These are phyloP conservation scores for Phaeomoniella chlamydospora DNA, from an alignment of 2,329 filamentous ascomycete species.

Conservation along the genomic window DNA sequence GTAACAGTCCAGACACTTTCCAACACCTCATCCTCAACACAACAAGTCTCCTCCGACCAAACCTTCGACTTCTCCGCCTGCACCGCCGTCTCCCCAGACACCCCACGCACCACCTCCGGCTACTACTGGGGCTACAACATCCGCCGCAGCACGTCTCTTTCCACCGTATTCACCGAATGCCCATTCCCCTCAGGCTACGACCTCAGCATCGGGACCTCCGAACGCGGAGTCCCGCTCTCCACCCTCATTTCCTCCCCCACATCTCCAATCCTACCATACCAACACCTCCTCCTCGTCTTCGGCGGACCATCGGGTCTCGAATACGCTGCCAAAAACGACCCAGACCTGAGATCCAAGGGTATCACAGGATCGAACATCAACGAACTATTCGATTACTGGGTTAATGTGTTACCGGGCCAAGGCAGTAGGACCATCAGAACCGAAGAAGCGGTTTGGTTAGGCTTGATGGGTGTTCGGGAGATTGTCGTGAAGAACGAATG, in stretches of 20 bases:
- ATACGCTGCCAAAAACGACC: conserved; percentile 51
- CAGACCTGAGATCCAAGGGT: conserved; percentile 43
- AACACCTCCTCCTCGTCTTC: conserved; percentile 65
- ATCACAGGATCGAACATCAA: conserved; percentile 49
- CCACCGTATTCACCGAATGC: conserved; percentile 63
- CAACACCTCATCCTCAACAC: too few relatives aligned
- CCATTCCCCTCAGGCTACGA: conserved; percentile 68
- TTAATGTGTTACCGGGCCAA: conserved; percentile 67
- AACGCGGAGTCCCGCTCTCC: conserved; percentile 45
- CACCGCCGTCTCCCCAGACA: conserved; percentile 50
- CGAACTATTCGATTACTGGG: conserved; percentile 70
- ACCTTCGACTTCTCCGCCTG: conserved; percentile 20
- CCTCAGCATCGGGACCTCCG: conserved; percentile 68
- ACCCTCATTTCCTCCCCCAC: conserved; percentile 15
- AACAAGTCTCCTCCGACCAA: conserved; percentile 12
- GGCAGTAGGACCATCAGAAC: conserved; percentile 71
- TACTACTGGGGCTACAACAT: conserved; percentile 81
- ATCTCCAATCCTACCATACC: conserved; percentile 13
- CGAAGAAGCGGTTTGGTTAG: conserved; percentile 71
- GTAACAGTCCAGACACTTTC: conserved; percentile 53
- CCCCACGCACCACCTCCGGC: conserved; percentile 58
- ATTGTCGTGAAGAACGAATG: conserved; percentile 24
- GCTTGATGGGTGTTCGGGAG: conserved; percentile 51
- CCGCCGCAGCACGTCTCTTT: conserved; percentile 51
- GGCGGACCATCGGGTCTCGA: conserved; percentile 71